Base-by-base conservation (phyloP, 2,329 filamentous ascomycete genomes). In the Raffaelea deltoideospora region DNA sequence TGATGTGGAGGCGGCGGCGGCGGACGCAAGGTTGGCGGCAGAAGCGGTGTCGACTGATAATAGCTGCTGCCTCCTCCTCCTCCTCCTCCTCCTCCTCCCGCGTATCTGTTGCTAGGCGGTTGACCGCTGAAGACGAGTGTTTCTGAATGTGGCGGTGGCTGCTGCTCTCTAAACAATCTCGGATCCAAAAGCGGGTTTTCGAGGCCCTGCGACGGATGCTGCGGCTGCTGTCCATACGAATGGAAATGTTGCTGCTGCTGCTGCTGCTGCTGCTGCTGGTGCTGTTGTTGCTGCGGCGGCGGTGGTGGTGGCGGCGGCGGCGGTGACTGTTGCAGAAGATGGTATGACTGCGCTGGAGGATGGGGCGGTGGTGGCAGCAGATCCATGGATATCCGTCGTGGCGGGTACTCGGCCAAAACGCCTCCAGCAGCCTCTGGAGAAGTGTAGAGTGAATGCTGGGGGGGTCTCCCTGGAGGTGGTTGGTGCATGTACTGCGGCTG, bases 101-200 rank as follows among this genome's bases (percentile, higher is more conserved):
- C n/a, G n/a, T n/a, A n/a, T n/a, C n/a, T n/a, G n/a, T n/a, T n/a
- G n/a, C n/a, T n/a, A n/a, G n/a, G n/a, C n/a, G n/a, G n/a, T n/a
- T n/a, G n/a, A n/a, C n/a, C n/a, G n/a, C n/a, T n/a, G n/a, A n/a
- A n/a, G n/a, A n/a, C n/a, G n/a, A n/a, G n/a, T n/a, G n/a, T n/a
- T n/a, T n/a, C n/a, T n/a, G n/a, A n/a, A n/a, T n/a, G n/a, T n/a
- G n/a, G n/a, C n/a, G 15, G 23, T 20, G 22, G 23, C 10, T 41
- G 37, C 30, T 40, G 37, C 17, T 45, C 46, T 14, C 46, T 40
- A 23, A 48, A 47, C 5, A 47, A 40, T 3, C 45, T 39, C 3
- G 46, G 46, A 14, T 48, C 46, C 7, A 48, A 33, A 1, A 40
- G 33, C 10, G 38, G 32, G 7, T 34, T 37, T 21, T 40, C 10